Percentiles rank a stretch among this genome's conserved stretches.
phyloP scores from a whole-genome alignment of 257 asterid species.

The Galeopsis tetrahit region DNA sequence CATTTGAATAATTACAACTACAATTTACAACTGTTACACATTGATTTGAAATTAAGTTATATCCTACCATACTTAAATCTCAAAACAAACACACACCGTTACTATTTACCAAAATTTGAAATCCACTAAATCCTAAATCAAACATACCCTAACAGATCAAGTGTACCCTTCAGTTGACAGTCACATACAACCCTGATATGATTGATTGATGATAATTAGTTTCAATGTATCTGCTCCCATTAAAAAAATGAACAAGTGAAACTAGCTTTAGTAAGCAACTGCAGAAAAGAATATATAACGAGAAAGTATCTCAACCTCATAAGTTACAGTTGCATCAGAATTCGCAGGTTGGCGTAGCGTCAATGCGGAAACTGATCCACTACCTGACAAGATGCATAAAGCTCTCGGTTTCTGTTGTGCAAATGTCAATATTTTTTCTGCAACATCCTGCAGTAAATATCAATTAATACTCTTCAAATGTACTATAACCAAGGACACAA shows the following conservation, averaged over 20 bases:
- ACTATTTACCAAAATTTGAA: no score
- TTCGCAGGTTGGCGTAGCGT: constrained; percentile 68
- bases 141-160: background rate
- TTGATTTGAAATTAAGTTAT: no score
- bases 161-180: background rate
- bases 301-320: constrained; percentile 57
- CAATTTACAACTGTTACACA: no score
- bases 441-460: constrained; percentile 61
- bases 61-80: no score
- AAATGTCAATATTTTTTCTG: constrained; percentile 75
- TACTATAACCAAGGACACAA: no score
- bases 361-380: constrained; percentile 70
- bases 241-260: background rate
- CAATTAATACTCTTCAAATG: constrained; percentile 11
- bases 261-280: background rate
- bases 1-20: no score
- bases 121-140: no score
- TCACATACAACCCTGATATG: background rate
- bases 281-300: constrained; percentile 10
- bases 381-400: constrained; percentile 79
- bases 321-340: constrained; percentile 62
- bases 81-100: no score
- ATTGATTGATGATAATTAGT: background rate
- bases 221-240: background rate
- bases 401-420: constrained; percentile 90